A percentile compares a stretch with the other conserved stretches of the same genome.
These are phyloP conservation scores for Kappamyces sp. DNA, from an alignment of 192 early-diverging fungal genomes.

Conservation along the genomic window DNA sequence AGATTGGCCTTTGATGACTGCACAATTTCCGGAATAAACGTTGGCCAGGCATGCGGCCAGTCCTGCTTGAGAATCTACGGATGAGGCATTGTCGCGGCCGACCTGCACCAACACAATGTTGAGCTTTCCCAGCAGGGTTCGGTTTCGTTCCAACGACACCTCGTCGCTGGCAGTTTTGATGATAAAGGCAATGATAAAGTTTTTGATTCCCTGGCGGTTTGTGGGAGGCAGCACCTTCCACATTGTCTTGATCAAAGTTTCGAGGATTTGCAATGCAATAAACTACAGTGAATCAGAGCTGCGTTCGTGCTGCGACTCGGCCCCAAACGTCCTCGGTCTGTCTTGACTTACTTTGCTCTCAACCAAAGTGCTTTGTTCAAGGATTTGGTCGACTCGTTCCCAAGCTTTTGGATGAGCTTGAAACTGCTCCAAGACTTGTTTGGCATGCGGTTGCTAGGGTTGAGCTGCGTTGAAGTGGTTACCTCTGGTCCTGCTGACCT, in stretches of 20 bases:
- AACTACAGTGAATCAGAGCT: constrained; percentile 49
- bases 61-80: constrained; percentile 95
- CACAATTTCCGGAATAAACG: constrained; percentile 97
- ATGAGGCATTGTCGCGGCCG: constrained; percentile 6
- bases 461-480: constrained; percentile 15
- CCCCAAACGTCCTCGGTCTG: too few relatives aligned
- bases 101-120: constrained; percentile 97
- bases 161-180: constrained; percentile 89
- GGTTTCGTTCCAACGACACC: constrained; percentile 63
- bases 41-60: constrained; percentile 99
- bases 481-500: constrained; percentile 70
- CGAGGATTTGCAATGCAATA: constrained; percentile 88
- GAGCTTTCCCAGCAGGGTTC: constrained; percentile 80
- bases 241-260: constrained; percentile 90
- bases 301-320: too few relatives aligned
- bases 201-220: constrained; percentile 85
- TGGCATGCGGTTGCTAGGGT: constrained; percentile 76
- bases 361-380: constrained; percentile 69
- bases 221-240: constrained; percentile 91
- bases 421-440: constrained; percentile 84
- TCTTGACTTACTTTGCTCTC: constrained; percentile 72
- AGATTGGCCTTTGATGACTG: constrained; percentile 87
- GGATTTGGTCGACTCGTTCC: constrained; percentile 88
- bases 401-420: constrained; percentile 93
- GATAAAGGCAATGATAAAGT: constrained; percentile 89